Evolutionary conservation across 2,329 filamentous ascomycete species (phyloP).

Genomic region (Stemphylium beticola): DNA sequence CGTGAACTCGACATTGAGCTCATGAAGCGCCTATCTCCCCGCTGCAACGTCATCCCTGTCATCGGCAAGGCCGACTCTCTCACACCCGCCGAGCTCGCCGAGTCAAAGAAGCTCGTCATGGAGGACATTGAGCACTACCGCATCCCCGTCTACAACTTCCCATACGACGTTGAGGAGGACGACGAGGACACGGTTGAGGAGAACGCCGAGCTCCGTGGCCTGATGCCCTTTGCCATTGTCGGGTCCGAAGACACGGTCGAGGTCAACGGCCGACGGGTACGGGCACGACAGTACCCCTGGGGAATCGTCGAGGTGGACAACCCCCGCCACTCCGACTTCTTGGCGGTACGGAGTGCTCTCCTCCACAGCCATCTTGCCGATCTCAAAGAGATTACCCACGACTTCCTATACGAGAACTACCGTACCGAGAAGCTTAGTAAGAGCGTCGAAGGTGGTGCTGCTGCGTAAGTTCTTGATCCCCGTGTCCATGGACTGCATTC

Average conservation of each 20-base stretch:
- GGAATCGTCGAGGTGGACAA: slow-evolving; percentile 99
- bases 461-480: slow-evolving; percentile 70
- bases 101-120: slow-evolving; percentile 99
- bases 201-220: slow-evolving; percentile 93
- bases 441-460: slow-evolving; percentile 90
- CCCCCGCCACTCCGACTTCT: slow-evolving; percentile 97
- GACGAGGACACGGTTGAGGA: slow-evolving; percentile 99
- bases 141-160: slow-evolving; percentile 99
- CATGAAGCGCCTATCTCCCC: slow-evolving; percentile 98
- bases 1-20: slow-evolving; percentile 99
- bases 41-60: slow-evolving; percentile 98
- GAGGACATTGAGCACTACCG: slow-evolving; percentile 99
- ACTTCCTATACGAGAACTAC: slow-evolving; percentile 99
- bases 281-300: slow-evolving; percentile 98
- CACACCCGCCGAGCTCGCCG: slow-evolving; percentile 92
- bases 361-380: slow-evolving; percentile 98
- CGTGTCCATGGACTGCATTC: slow-evolving; percentile 3
- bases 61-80: slow-evolving; percentile 98
- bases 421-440: slow-evolving; percentile 99
- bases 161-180: slow-evolving; percentile 99
- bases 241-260: slow-evolving; percentile 95
- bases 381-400: slow-evolving; percentile 98
- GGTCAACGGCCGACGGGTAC: slow-evolving; percentile 88
- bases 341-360: slow-evolving; percentile 94
- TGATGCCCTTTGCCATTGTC: slow-evolving; percentile 99